phyloP scores from a whole-genome alignment of 345 rosid species.

The Bretschneidera sinensis region DNA sequence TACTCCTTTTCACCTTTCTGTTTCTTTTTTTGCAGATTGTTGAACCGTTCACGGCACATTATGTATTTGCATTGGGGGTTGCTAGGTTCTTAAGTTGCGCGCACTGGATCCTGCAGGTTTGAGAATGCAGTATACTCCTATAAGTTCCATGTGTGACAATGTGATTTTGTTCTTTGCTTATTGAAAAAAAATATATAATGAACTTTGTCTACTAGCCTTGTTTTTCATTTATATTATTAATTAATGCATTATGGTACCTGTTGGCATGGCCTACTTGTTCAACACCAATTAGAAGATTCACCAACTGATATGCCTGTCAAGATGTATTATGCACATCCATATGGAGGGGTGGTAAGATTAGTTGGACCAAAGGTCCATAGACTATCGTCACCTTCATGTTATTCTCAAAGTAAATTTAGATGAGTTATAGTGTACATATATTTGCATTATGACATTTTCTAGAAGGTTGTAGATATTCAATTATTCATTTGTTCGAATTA shows the following conservation, averaged over 20 bases:
- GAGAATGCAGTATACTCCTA: background rate
- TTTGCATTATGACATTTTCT: no score
- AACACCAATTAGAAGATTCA: background rate
- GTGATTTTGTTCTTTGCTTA: background rate
- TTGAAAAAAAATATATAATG: no score
- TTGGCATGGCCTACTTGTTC: background rate
- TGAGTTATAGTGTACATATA: no score
- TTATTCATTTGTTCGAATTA: no score
- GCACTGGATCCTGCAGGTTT: slow-evolving; percentile 93
- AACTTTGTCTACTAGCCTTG: background rate
- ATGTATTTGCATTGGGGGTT: slow-evolving; percentile 83
- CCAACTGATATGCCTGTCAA: background rate
- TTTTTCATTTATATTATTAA: no score
- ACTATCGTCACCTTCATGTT: no score
- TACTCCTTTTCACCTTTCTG: background rate
- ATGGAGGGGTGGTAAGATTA: no score
- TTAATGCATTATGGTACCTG: background rate
- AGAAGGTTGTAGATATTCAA: no score
- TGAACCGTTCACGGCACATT: slow-evolving; percentile 95
- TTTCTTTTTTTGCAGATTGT: slow-evolving; percentile 49
- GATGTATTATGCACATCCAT: no score
- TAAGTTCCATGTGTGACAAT: no score
- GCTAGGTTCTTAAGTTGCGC: slow-evolving; percentile 94
- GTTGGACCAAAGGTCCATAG: no score
- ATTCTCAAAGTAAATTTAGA: no score